Evolutionary conservation across 179 eudicot genomes (phyloP).

Genomic region (Amaranthus tricolor): DNA sequence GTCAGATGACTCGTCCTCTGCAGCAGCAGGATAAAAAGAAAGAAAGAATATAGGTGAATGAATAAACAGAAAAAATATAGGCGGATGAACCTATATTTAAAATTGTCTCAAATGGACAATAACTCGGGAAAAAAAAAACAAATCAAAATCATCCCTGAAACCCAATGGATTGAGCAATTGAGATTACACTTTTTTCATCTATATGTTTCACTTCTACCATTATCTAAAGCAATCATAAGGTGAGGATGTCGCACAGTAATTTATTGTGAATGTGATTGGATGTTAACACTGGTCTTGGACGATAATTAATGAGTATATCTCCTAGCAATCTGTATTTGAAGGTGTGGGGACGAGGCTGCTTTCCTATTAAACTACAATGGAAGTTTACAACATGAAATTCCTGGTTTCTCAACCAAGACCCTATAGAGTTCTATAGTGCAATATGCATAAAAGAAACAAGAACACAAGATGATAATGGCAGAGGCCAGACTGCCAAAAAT

Average conservation of each 20-base stretch:
- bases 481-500: neutral
- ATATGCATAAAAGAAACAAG: neutral
- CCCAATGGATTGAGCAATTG: neutral
- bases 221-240: too few relatives aligned
- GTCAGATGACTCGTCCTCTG: constrained; percentile 83
- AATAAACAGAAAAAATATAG: neutral
- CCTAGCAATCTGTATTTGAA: neutral
- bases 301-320: neutral
- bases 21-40: constrained; percentile 21
- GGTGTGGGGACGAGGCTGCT: neutral
- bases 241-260: too few relatives aligned
- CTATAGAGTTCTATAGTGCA: neutral
- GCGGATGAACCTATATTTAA: neutral
- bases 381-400: neutral
- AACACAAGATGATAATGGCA: neutral
- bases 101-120: neutral
- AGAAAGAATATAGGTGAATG: neutral
- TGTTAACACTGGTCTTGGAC: too few relatives aligned
- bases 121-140: neutral
- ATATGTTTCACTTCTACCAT: neutral
- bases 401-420: neutral
- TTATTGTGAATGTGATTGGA: too few relatives aligned
- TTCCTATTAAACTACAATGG: neutral
- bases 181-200: neutral
- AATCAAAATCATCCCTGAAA: neutral